Evolutionary conservation across 306 rosid species (phyloP).

Genomic region (Coriaria nepalensis): DNA sequence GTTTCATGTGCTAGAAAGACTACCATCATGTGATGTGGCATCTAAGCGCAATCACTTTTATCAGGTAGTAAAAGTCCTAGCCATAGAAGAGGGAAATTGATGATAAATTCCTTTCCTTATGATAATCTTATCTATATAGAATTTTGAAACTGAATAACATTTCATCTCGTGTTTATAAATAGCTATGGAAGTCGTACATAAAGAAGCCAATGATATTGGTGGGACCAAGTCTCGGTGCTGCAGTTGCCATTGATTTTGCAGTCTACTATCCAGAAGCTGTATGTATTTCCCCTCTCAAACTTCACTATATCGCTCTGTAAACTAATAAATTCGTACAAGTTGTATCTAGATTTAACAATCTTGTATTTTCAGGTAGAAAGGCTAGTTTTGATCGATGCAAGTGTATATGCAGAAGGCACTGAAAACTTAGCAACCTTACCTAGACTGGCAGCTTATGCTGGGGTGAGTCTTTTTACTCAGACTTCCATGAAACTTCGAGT

Average conservation of each 20-base stretch:
- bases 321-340: no score
- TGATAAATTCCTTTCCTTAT: conserved; percentile 1
- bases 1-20: conserved; percentile 38
- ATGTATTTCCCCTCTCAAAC: conserved; percentile 17
- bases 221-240: conserved; percentile 98
- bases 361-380: conserved; percentile 72
- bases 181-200: conserved; percentile 81
- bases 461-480: conserved; percentile 38
- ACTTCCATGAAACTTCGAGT: not conserved
- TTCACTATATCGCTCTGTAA: no score
- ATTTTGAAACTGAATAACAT: conserved; percentile 3
- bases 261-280: conserved; percentile 86
- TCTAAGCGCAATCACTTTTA: conserved; percentile 76
- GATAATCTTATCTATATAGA: no score
- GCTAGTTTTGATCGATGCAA: conserved; percentile 82
- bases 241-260: conserved; percentile 86
- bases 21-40: conserved; percentile 56
- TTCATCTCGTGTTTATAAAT: conserved; percentile 18
- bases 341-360: not conserved
- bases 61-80: conserved; percentile 37
- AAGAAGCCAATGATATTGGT: conserved; percentile 73
- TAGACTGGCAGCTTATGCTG: conserved; percentile 54
- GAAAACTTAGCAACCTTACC: conserved; percentile 63
- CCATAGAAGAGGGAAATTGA: no score
- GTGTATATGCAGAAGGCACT: conserved; percentile 80